phyloP scores from a whole-genome alignment of 2,329 filamentous ascomycete genomes.

The Penicillium nordicum region DNA sequence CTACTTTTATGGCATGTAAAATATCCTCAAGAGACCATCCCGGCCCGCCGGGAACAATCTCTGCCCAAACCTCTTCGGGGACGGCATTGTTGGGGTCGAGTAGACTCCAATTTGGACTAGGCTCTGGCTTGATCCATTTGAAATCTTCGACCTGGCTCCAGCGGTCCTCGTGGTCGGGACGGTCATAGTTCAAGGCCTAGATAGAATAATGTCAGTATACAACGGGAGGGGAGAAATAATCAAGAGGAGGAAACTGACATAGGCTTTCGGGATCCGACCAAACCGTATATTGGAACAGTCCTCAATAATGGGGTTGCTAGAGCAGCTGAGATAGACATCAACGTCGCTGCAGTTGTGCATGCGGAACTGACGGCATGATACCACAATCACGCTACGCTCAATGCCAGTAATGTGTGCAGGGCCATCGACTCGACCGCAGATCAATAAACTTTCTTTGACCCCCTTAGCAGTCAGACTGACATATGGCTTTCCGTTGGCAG shows the following conservation, averaged over 20 bases:
- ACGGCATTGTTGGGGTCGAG: slow-evolving; percentile 61
- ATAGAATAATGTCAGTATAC: slow-evolving; percentile 7
- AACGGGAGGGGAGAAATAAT: neutral
- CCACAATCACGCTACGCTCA: slow-evolving; percentile 68
- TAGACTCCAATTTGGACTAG: slow-evolving; percentile 83
- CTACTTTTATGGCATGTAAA: slow-evolving; percentile 44
- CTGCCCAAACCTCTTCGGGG: slow-evolving; percentile 63
- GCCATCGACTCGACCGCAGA: slow-evolving; percentile 75
- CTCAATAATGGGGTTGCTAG: slow-evolving; percentile 89
- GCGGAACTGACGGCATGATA: slow-evolving; percentile 80
- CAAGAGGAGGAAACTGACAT: slow-evolving; percentile 53
- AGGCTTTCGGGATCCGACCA: slow-evolving; percentile 66
- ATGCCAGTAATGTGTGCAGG: slow-evolving; percentile 79
- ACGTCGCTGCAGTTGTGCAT: slow-evolving; percentile 85
- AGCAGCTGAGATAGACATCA: slow-evolving; percentile 77
- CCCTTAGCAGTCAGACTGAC: slow-evolving; percentile 67
- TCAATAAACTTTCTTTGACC: slow-evolving; percentile 66
- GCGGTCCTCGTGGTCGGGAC: slow-evolving; percentile 54
- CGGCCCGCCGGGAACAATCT: slow-evolving; percentile 62
- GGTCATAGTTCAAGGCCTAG: slow-evolving; percentile 32
- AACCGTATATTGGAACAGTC: slow-evolving; percentile 77
- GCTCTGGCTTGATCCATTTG: slow-evolving; percentile 86
- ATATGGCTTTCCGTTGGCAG: slow-evolving; percentile 58
- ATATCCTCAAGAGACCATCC: slow-evolving; percentile 64
- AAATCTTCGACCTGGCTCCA: slow-evolving; percentile 96